Conservation (phyloP, 495 filamentous ascomycete species). For the Aspergillus nidulans region DNA sequence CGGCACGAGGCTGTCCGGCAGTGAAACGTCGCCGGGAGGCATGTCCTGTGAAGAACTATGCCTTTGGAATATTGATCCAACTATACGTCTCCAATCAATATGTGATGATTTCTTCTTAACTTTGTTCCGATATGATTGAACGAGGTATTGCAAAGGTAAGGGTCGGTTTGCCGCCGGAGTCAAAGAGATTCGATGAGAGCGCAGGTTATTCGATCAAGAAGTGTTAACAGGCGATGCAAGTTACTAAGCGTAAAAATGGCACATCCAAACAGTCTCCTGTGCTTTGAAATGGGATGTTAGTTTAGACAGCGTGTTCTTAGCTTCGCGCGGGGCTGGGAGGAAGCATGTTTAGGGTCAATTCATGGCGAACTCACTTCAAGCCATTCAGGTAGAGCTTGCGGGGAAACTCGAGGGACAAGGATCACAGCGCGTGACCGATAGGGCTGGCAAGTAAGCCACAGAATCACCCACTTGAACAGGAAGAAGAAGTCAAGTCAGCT, state of each 20-base stretch:
- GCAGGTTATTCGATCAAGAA: constrained; percentile 8
- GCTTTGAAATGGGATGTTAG: constrained; percentile 4
- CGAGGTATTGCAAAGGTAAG: background rate
- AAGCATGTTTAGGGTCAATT: constrained; percentile 12
- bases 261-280: background rate
- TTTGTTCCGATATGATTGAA: background rate
- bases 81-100: background rate
- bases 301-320: background rate
- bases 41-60: constrained; percentile 30
- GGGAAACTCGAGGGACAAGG: constrained; percentile 18
- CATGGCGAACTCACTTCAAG: constrained; percentile 24
- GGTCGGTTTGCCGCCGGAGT: constrained; percentile 16
- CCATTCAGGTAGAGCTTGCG: constrained; percentile 25
- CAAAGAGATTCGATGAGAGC: constrained; percentile 3
- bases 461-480: constrained; percentile 3
- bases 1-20: constrained; percentile 46
- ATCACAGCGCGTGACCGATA: constrained; percentile 9
- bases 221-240: background rate
- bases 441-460: background rate
- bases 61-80: constrained; percentile 6
- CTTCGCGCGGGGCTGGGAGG: constrained; percentile 19
- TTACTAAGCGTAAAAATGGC: constrained; percentile 1
- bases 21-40: constrained; percentile 42
- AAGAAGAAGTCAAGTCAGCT: constrained; percentile 1
- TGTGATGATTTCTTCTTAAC: background rate